phyloP scores from a whole-genome alignment of 192 early-diverging fungal species.

The Gryganskiella cystojenkinii region DNA sequence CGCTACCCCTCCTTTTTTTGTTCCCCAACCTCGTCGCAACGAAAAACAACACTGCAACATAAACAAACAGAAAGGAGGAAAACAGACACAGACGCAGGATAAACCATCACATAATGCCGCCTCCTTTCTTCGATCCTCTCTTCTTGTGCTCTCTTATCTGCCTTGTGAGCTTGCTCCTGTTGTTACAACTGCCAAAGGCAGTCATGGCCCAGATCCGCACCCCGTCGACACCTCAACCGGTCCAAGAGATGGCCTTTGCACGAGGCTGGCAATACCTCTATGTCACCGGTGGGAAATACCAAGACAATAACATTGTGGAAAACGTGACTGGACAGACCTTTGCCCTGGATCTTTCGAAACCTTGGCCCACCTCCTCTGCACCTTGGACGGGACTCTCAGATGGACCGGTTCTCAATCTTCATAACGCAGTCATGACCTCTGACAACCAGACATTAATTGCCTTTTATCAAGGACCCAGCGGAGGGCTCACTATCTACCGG shows the following conservation, averaged over 20 bases:
- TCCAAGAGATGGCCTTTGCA: constrained; percentile 13
- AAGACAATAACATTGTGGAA: background rate
- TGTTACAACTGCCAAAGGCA: too few species aligned
- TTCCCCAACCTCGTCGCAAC: too few species aligned
- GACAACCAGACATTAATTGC: constrained; percentile 17
- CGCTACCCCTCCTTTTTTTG: too few species aligned
- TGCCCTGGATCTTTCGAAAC: constrained; percentile 11
- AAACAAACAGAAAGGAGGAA: too few species aligned
- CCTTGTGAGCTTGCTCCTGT: too few species aligned
- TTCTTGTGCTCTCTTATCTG: too few species aligned
- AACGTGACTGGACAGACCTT: background rate
- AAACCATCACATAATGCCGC: too few species aligned
- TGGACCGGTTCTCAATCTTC: background rate
- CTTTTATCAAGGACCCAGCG: background rate
- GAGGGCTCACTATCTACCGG: background rate
- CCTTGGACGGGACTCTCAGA: constrained; percentile 1
- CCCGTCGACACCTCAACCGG: too few species aligned
- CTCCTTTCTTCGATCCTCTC: too few species aligned
- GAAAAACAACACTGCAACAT: too few species aligned
- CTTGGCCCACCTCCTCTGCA: constrained; percentile 1
- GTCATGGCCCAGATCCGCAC: too few species aligned
- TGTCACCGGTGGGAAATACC: constrained; percentile 3
- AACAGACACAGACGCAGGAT: too few species aligned
- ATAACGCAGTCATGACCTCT: background rate
- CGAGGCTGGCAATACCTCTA: constrained; percentile 16